Evolutionary conservation across 2,329 filamentous ascomycete species (phyloP).

Genomic region (Sporothrix dimorphospora): DNA sequence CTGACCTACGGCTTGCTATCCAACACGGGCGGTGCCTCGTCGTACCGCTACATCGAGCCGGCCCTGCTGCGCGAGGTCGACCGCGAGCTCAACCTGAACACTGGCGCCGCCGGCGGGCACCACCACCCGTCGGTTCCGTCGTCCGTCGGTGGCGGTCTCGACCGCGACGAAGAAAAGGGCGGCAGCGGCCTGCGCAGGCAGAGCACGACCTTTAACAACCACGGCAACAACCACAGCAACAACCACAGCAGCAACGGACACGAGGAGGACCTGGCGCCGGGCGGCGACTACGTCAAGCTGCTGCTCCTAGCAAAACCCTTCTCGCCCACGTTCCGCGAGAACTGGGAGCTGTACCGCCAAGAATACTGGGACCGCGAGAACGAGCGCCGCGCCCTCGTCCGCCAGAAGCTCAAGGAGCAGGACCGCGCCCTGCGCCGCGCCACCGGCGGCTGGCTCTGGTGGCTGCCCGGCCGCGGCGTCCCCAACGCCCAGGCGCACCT

Average conservation of each 20-base stretch:
- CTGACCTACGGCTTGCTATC: conserved; percentile 76
- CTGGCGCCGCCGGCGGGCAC: conserved; percentile 36
- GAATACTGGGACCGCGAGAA: conserved; percentile 99
- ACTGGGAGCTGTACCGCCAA: conserved; percentile 91
- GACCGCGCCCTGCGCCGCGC: conserved; percentile 70
- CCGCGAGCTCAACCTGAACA: conserved; percentile 56
- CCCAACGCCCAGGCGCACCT: not conserved
- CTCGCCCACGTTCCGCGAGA: conserved; percentile 89
- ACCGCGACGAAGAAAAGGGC: conserved; percentile 32
- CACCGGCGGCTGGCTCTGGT: conserved; percentile 79
- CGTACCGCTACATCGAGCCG: conserved; percentile 78
- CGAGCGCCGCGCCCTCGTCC: conserved; percentile 75
- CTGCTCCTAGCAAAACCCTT: conserved; percentile 92
- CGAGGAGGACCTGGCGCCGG: conserved; percentile 87
- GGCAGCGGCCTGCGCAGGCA: not conserved
- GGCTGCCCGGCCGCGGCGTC: conserved; percentile 69
- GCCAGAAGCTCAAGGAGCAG: conserved; percentile 68
- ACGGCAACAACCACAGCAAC: not conserved
- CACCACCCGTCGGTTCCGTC: conserved; percentile 46
- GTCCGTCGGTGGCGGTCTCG: conserved; percentile 2
- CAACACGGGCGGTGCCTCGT: conserved; percentile 62
- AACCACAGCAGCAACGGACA: conserved; percentile 52
- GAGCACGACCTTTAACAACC: conserved; percentile 20
- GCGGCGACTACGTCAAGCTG: conserved; percentile 90
- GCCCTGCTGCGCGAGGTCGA: conserved; percentile 62